Evolutionary conservation across 179 eudicot genomes (phyloP).

Genomic region (Heliamphora pulchella): DNA sequence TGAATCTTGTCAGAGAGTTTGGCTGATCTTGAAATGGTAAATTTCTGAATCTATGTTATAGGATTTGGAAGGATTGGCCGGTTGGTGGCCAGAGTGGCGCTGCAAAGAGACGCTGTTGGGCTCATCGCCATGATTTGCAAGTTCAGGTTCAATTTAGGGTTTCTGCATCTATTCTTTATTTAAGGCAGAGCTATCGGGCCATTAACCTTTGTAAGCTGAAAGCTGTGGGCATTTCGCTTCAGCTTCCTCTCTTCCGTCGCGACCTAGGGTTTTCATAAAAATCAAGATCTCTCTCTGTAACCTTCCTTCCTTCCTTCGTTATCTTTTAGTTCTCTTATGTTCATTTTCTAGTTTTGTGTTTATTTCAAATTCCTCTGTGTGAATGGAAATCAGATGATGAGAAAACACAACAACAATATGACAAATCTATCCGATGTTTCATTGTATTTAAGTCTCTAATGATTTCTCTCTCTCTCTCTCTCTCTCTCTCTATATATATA

Average conservation of each 20-base stretch:
- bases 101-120: no score
- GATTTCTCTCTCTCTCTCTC: constrained; percentile 24
- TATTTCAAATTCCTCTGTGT: neutral
- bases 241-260: neutral
- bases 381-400: constrained; percentile 50
- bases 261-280: neutral
- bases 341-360: neutral
- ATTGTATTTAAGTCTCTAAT: constrained; percentile 89
- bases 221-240: neutral
- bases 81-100: no score
- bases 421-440: constrained; percentile 48
- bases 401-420: constrained; percentile 72
- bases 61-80: no score
- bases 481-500: neutral
- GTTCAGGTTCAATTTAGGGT: no score
- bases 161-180: no score
- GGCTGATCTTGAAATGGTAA: no score
- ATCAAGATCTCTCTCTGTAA: neutral
- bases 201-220: no score
- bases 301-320: neutral
- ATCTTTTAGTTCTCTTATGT: neutral
- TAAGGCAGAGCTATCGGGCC: no score
- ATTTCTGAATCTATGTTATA: no score
- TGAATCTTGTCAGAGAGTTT: no score
- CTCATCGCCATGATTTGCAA: no score